Conservation (phyloP, 2,329 filamentous ascomycete species). For the Hypoxylon rubiginosum region DNA sequence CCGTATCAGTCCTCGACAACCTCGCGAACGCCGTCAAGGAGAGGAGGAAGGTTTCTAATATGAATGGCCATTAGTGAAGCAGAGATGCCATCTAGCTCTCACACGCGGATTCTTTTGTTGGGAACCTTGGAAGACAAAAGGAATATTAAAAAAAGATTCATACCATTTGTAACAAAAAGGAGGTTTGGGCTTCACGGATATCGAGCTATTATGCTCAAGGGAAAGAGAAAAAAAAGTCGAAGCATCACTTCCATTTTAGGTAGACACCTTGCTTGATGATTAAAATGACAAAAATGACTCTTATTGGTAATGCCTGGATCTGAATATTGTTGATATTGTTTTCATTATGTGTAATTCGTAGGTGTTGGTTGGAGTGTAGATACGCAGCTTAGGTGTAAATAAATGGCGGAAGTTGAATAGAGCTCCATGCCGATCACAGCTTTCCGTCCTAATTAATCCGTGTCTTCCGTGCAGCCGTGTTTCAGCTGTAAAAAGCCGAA, state of each 20-base stretch:
- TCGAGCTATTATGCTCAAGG: conserved; percentile 6
- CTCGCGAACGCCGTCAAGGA: conserved; percentile 85
- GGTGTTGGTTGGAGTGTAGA: background rate
- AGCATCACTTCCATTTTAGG: background rate
- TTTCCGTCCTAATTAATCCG: conserved; percentile 3
- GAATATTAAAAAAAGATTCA: background rate
- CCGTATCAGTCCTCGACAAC: conserved; percentile 79
- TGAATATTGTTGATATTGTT: background rate
- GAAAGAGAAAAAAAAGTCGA: conserved; percentile 16
- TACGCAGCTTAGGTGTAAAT: background rate
- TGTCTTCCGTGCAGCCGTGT: background rate
- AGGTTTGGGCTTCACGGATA: conserved; percentile 17
- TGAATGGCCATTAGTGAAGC: conserved; percentile 47
- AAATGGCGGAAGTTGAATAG: background rate
- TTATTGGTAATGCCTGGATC: background rate
- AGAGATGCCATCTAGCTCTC: background rate
- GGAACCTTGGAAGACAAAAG: conserved; percentile 5
- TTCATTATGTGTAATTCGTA: background rate
- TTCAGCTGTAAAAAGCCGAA: background rate
- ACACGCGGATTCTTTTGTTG: background rate
- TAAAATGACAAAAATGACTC: background rate
- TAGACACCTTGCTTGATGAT: background rate
- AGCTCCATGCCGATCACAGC: background rate
- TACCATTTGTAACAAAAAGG: conserved; percentile 27
- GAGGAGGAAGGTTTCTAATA: conserved; percentile 66